phyloP scores from a whole-genome alignment of 179 eudicot species.

The Silene noctiflora region DNA sequence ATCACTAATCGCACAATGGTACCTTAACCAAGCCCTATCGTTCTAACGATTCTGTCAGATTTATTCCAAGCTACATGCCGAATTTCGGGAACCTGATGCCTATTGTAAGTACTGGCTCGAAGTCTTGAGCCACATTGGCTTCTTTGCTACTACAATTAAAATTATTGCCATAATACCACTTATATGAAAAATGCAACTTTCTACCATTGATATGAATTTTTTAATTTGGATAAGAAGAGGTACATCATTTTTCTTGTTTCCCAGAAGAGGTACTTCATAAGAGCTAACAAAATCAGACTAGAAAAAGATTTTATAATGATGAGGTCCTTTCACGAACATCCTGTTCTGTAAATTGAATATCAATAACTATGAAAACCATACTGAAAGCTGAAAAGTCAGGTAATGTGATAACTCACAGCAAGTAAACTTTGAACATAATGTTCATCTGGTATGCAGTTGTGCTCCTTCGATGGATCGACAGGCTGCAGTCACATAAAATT shows the following conservation, averaged over 20 bases:
- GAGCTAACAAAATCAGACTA: neutral
- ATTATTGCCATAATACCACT: neutral
- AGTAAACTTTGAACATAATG: conserved; percentile 85
- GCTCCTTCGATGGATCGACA: conserved; percentile 66
- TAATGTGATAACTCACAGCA: conserved; percentile 55
- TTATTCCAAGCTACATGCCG: neutral
- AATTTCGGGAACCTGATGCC: neutral
- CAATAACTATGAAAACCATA: neutral
- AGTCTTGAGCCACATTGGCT: neutral
- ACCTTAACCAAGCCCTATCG: neutral
- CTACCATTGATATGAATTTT: neutral
- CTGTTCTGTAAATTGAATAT: neutral
- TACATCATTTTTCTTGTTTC: no score
- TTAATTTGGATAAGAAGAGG: neutral
- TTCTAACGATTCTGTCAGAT: neutral
- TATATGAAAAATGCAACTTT: neutral
- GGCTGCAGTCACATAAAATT: conserved; percentile 49
- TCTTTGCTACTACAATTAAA: neutral
- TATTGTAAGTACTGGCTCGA: neutral
- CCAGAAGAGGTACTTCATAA: neutral
- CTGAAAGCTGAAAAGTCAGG: neutral
- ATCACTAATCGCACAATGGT: neutral
- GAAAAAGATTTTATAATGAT: neutral
- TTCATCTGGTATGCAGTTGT: conserved; percentile 96
- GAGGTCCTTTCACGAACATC: neutral